Evolutionary conservation across 2,329 filamentous ascomycete species (phyloP).

Genomic region (Furcasterigmium furcatum): DNA sequence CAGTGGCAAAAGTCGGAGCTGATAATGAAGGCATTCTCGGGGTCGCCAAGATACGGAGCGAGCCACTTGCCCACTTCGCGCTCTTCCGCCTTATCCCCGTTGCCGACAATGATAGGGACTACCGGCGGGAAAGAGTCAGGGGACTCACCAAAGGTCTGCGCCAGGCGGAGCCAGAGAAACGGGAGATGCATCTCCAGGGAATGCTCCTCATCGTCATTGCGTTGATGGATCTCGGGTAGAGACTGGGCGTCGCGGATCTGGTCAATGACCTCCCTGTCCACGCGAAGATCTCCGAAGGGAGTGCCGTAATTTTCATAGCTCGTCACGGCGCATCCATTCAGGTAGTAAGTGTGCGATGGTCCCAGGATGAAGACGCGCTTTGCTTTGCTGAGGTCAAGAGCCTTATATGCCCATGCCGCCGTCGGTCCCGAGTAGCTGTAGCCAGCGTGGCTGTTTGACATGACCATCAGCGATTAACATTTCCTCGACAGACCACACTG

Average conservation of each 20-base stretch:
- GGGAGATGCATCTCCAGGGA: conserved; percentile 96
- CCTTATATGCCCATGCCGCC: conserved; percentile 92
- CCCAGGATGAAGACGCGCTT: conserved; percentile 92
- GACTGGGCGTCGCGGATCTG: conserved; percentile 31
- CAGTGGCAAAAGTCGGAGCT: conserved; percentile 98
- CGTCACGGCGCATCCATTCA: conserved; percentile 74
- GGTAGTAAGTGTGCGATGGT: conserved; percentile 84
- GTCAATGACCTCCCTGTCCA: conserved; percentile 57
- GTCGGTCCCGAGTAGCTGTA: conserved; percentile 89
- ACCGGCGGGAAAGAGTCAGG: conserved; percentile 64
- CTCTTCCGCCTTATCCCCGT: conserved; percentile 65
- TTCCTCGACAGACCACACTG: conserved; percentile 11
- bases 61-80: conserved; percentile 66
- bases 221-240: conserved; percentile 61
- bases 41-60: conserved; percentile 73
- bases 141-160: conserved; percentile 42
- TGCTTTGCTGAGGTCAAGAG: conserved; percentile 74
- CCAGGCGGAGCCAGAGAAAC: conserved; percentile 78
- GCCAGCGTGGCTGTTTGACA: conserved; percentile 72
- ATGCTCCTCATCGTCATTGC: conserved; percentile 78
- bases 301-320: conserved; percentile 69
- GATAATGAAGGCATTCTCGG: conserved; percentile 77
- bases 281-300: conserved; percentile 65
- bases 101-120: conserved; percentile 83
- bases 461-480: conserved; percentile 6